Base-by-base conservation (phyloP, 768 basidiomycete species). In the Auriculariales sp. region DNA sequence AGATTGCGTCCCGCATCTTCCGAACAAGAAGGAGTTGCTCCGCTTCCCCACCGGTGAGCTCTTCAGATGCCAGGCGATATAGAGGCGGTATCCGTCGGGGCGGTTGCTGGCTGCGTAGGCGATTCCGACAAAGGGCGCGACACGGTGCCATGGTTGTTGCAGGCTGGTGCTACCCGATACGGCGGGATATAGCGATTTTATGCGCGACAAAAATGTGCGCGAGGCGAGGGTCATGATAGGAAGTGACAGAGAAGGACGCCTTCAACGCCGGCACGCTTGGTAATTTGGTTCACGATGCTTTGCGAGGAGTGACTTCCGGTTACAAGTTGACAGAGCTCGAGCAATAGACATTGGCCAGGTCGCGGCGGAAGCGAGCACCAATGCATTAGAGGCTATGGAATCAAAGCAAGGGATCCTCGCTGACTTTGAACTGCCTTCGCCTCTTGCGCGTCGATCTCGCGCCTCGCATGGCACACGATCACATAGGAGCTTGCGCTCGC, bases 1-100 rank as follows among this genome's bases (percentile, higher is more conserved):
- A 73, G 4, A 83, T 53, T 0, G 72, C 74, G 52, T 83, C 81
- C 28, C 78, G 66, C n/a, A 81, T 60, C 55, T 71, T 78, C 48
- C 72, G 68, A 32, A 73, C 73, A 2, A 81, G 64, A 6, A 67
- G 39, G 22, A 66, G 57, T 34, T 61, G 65, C 50, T 77, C 68
- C 15, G 65, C 59, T 6, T 62, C 47, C 12, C 22, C 7, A 22
- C 12, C n/a, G 24, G 7, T 15, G 46, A 32, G 46, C 6, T 47
- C n/a, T 4, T 32, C 12, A 32, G 47, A 48, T 24, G 47, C 30
- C 30, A 17, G 11, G 28, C 30, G 47, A 34, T 48, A 48, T 28
- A 48, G 25, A 5, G 30, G n/a, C 6, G 47, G 25, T 14, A 48
- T 24, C 30, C 77, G 28, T 80, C 78, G 3, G 79, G 71, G 29